A percentile compares a stretch with the other conserved stretches of the same genome.
Conservation (phyloP, 2,329 filamentous ascomycete genomes). For the Lasiodiplodia citricola region DNA sequence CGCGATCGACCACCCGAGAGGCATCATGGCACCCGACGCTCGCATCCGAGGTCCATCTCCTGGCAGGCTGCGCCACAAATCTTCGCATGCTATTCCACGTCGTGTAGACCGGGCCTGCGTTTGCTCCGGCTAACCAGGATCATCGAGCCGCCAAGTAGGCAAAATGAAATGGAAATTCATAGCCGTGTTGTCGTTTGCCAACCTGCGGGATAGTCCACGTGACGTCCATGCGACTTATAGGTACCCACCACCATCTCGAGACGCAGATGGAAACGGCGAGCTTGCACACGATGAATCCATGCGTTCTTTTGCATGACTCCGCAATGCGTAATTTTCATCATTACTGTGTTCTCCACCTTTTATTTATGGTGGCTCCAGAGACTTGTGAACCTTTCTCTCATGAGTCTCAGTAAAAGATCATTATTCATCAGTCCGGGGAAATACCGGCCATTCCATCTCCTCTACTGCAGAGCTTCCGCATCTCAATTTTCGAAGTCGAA, state of each 20-base stretch:
- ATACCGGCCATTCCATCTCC: too few species aligned
- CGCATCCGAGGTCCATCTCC: not conserved
- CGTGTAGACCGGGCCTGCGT: not conserved
- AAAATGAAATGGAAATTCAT: not conserved
- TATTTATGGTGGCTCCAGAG: not conserved
- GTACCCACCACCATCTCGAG: not conserved
- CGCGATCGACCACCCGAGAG: not conserved
- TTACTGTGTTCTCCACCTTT: not conserved
- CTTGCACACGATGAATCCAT: not conserved
- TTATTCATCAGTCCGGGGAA: not conserved
- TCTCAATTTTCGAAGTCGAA: too few species aligned
- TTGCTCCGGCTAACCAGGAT: not conserved
- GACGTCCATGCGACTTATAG: not conserved
- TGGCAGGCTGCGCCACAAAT: not conserved
- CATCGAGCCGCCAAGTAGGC: not conserved
- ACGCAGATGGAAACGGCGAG: too few species aligned
- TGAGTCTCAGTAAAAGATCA: not conserved
- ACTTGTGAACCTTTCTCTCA: too few species aligned
- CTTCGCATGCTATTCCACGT: not conserved
- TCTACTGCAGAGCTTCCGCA: too few species aligned
- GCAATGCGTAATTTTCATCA: not conserved
- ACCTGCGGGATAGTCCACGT: not conserved
- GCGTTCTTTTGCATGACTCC: not conserved
- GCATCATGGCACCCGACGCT: not conserved
- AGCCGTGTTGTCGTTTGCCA: not conserved